Conservation (phyloP, 129 eudicot species). For the Lonicera japonica region DNA sequence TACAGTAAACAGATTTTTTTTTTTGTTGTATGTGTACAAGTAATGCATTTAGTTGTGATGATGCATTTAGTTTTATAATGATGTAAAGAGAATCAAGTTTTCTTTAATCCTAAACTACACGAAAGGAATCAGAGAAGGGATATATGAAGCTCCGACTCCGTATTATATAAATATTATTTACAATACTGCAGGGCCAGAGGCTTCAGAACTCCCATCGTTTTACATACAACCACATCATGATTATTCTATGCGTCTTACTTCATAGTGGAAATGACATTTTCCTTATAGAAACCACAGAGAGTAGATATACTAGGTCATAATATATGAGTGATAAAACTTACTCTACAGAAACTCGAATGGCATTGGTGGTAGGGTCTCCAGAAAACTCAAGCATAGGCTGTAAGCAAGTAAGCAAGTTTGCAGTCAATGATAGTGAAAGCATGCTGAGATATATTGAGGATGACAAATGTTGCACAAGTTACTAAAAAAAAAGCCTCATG, state of each 20-base stretch:
- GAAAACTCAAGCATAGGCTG: slow-evolving; percentile 66
- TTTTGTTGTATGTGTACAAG: neutral
- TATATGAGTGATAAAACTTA: slow-evolving; percentile 28
- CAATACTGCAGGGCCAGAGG: neutral
- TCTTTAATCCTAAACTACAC: no score
- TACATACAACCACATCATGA: neutral
- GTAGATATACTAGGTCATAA: neutral
- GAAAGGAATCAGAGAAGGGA: no score
- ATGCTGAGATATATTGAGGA: no score
- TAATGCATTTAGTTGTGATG: neutral
- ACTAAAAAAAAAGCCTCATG: no score
- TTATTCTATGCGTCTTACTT: neutral
- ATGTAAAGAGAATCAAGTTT: no score
- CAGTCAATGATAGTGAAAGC: neutral
- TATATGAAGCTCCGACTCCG: neutral
- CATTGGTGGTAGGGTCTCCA: slow-evolving; percentile 39
- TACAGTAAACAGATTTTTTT: neutral
- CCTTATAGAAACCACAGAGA: neutral
- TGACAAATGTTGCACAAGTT: no score
- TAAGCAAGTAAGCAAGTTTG: slow-evolving; percentile 2
- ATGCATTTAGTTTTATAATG: no score
- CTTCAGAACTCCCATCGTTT: neutral
- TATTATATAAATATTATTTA: no score
- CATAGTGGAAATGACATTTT: neutral
- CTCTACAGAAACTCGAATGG: slow-evolving; percentile 57